Percentiles rank a stretch among this genome's conserved stretches.
phyloP scores from a whole-genome alignment of 352 stramenopile genomes.

The Hyaloperonospora brassicae region DNA sequence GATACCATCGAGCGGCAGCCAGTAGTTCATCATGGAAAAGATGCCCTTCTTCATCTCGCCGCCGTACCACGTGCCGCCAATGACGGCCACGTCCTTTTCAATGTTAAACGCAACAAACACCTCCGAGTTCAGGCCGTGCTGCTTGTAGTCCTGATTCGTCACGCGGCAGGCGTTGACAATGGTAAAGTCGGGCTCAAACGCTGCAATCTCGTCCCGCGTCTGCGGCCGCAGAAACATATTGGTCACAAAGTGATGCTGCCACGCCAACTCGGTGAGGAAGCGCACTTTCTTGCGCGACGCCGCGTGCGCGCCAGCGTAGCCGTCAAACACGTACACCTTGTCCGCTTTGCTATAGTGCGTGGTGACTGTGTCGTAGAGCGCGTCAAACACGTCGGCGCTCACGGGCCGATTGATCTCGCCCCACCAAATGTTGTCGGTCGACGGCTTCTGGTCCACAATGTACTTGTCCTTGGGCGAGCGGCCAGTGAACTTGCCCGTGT shows the following conservation, averaged over 20 bases:
- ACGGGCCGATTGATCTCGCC: constrained; percentile 94
- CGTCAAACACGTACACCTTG: constrained; percentile 95
- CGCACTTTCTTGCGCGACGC: constrained; percentile 92
- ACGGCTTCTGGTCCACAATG: constrained; percentile 90
- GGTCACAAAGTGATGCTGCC: constrained; percentile 97
- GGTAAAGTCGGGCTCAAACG: constrained; percentile 96
- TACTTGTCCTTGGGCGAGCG: constrained; percentile 98
- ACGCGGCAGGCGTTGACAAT: constrained; percentile 97
- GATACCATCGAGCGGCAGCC: constrained; percentile 90
- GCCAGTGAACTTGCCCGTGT: constrained; percentile 98
- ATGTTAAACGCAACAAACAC: constrained; percentile 97
- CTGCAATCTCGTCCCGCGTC: constrained; percentile 78
- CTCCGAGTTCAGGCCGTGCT: constrained; percentile 91
- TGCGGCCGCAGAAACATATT: constrained; percentile 93
- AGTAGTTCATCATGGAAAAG: constrained; percentile 99
- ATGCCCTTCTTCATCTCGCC: constrained; percentile 99
- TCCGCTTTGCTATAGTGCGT: constrained; percentile 89
- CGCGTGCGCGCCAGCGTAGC: constrained; percentile 90
- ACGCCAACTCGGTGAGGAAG: constrained; percentile 96
- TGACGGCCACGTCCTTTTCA: constrained; percentile 92
- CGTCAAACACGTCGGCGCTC: constrained; percentile 90
- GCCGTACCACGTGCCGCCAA: constrained; percentile 95
- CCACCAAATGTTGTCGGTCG: constrained; percentile 95
- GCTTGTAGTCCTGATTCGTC: constrained; percentile 91
- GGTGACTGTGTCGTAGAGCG: constrained; percentile 91